Evolutionary conservation across 2,329 filamentous ascomycete species (phyloP), one percentile per base, ranked within the genome.

Genomic region (Helicocarpus griseus): DNA sequence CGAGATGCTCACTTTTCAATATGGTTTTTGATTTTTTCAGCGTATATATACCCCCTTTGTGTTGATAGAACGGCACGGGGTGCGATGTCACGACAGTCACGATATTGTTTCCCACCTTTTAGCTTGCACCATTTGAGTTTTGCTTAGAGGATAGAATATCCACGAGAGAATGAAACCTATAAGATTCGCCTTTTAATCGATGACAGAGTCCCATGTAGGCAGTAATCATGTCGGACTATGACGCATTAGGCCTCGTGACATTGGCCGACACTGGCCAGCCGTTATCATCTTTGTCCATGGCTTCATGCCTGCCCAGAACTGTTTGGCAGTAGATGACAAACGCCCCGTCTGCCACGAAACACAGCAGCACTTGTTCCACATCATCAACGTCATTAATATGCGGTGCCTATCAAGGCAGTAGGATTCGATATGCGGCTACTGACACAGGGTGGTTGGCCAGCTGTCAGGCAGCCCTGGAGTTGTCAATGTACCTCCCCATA

Each of bases 1-100:
- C 46, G 57, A 59, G 28, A 41, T 46, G 41, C 17, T 58, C 31
- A 56, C 54, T n/a, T 59, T 56, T 55, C 29, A 28, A 29, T 59
- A 56, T 46, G 56, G 56, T 2, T 40, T 56, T 38, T 54, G 53
- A 53, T 24, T 28, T 9, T 13, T 29, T 31, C 9, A 19, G 9
- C 14, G n/a, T 31, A 26, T 45, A 14, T 8, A 17, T 43, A 8
- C 5, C 1, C 14, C 7, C 17, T 45, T 11, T 29, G 21, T 21
- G 26, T 43, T 17, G n/a, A 43, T 13, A 4, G 26, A 26, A 31
- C 31, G 6, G 7, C 8, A 31, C 24, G n/a, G n/a, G n/a, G n/a
- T n/a, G n/a, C n/a, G n/a, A n/a, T n/a, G n/a, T n/a, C n/a, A n/a
- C n/a, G n/a, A n/a, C n/a, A n/a, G n/a, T n/a, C n/a, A n/a, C n/a